These are phyloP conservation scores for Oenanthe javanica DNA, from an alignment of 140 eudicot species.

Conservation along the genomic window DNA sequence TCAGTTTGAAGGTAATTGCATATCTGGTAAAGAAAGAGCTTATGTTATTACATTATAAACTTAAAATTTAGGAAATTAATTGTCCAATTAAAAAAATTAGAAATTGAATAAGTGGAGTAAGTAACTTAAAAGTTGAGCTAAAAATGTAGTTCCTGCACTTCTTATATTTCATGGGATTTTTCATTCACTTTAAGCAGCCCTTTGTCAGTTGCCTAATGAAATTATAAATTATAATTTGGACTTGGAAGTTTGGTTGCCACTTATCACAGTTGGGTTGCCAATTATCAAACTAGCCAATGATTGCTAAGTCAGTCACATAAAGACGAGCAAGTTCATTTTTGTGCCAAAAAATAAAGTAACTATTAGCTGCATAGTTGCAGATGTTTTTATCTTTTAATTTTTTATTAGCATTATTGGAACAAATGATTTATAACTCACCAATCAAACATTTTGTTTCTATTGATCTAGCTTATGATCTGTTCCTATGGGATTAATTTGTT, in stretches of 20 bases:
- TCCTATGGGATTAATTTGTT: constrained; percentile 1
- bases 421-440: neutral
- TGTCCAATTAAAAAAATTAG: neutral
- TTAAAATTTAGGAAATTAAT: neutral
- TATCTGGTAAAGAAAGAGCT: neutral
- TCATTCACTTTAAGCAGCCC: neutral
- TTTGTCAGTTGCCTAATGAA: neutral
- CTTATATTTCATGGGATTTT: neutral
- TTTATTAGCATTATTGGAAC: neutral
- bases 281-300: neutral
- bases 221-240: neutral
- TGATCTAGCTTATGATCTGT: neutral
- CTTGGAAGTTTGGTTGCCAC: neutral
- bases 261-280: no score
- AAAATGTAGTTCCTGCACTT: neutral
- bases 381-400: neutral
- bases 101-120: neutral
- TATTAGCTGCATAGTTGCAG: neutral
- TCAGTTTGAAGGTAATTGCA: neutral
- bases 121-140: neutral
- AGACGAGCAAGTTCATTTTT: neutral
- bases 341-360: neutral
- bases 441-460: neutral
- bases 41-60: neutral
- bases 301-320: neutral